A percentile compares a stretch with the other conserved stretches of the same genome.
Conservation (phyloP, 169 alveolate species). For the Eimeria zaria region DNA sequence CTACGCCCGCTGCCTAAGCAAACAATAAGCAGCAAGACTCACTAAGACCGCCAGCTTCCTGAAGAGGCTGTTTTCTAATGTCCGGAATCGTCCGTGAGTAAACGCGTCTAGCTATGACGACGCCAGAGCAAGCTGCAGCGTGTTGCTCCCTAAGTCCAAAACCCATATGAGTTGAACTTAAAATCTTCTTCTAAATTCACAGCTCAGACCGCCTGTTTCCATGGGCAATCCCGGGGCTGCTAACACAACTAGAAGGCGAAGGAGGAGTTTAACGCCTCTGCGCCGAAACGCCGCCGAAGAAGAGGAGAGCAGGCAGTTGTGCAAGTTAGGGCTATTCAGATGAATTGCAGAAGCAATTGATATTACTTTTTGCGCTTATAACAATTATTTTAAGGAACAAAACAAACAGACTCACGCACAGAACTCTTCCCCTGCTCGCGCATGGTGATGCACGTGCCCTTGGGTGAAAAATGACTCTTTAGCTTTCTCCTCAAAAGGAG, state of each 20-base stretch:
- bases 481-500: neutral
- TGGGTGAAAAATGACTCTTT: neutral
- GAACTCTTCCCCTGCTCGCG: slow-evolving; percentile 39
- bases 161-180: neutral
- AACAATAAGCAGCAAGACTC: neutral
- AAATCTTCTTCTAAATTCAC: no score
- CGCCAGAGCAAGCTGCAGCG: neutral
- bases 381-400: neutral
- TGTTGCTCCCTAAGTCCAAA: neutral
- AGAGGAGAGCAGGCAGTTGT: neutral
- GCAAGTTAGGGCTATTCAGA: neutral
- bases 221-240: neutral
- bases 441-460: neutral
- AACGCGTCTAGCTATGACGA: neutral
- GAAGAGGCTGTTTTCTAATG: neutral
- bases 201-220: neutral
- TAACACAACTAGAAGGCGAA: neutral
- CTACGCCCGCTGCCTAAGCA: neutral
- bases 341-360: neutral
- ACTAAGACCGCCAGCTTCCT: neutral
- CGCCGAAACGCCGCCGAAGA: neutral
- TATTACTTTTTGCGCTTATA: neutral
- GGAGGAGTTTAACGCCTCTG: slow-evolving; percentile 3
- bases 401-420: neutral
- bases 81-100: neutral